Conservation (phyloP, 1,284 basidiomycete genomes). For the Sanguinoderma infundibulare region DNA sequence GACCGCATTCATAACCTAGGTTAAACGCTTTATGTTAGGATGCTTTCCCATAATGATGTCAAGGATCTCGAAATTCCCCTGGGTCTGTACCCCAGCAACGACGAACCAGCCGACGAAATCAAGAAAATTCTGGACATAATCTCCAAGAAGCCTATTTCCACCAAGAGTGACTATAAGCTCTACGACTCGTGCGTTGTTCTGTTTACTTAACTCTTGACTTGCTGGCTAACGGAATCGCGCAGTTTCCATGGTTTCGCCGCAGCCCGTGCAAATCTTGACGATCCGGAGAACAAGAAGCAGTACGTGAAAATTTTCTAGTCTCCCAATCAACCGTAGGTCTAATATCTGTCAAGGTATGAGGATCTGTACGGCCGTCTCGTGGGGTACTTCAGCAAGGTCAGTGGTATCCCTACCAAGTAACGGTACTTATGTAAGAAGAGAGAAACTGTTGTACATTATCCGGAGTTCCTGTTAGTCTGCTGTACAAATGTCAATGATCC, state of each 20-base stretch:
- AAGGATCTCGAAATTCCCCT: conserved; percentile 57
- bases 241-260: conserved; percentile 79
- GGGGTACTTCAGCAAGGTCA: conserved; percentile 49
- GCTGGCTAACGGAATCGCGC: conserved; percentile 7
- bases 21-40: conserved; percentile 38
- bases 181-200: conserved; percentile 51
- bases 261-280: conserved; percentile 66
- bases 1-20: neutral
- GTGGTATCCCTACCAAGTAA: conserved; percentile 14
- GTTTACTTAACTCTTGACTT: conserved; percentile 5
- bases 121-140: conserved; percentile 44
- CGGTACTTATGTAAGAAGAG: too few species aligned
- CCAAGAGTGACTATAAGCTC: conserved; percentile 57
- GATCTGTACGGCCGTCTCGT: conserved; percentile 64
- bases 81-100: conserved; percentile 63
- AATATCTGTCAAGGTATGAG: conserved; percentile 47
- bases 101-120: conserved; percentile 63
- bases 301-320: conserved; percentile 34
- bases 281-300: conserved; percentile 68
- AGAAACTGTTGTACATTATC: neutral
- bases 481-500: conserved; percentile 9
- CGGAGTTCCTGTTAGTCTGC: neutral
- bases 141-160: conserved; percentile 54
- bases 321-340: neutral
- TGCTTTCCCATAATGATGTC: conserved; percentile 61